A percentile compares a stretch with the other conserved stretches of the same genome.
phyloP scores from a whole-genome alignment of 768 basidiomycete genomes.

The Naematelia encephala region DNA sequence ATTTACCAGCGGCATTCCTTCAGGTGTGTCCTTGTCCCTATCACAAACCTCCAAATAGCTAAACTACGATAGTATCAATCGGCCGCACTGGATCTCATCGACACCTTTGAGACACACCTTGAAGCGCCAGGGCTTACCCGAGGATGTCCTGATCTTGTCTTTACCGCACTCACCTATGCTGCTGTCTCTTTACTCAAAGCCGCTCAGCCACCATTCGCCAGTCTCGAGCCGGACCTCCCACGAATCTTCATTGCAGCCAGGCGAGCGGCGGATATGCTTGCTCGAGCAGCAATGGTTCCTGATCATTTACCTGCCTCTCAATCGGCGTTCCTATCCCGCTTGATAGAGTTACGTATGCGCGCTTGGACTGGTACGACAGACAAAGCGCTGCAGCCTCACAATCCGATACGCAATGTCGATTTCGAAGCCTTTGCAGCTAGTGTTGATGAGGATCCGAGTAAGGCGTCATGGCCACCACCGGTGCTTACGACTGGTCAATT shows the following conservation, averaged over 20 bases:
- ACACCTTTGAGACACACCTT: slow-evolving; percentile 24
- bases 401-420: no score
- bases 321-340: slow-evolving; percentile 17
- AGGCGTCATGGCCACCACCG: slow-evolving; percentile 22
- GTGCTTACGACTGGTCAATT: no score
- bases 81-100: slow-evolving; percentile 23
- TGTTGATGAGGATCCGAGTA: slow-evolving; percentile 10
- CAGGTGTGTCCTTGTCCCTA: slow-evolving; percentile 32
- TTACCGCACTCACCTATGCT: slow-evolving; percentile 39
- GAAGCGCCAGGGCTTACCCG: slow-evolving; percentile 12
- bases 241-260: slow-evolving; percentile 12
- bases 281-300: slow-evolving; percentile 18
- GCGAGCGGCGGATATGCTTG: slow-evolving; percentile 30
- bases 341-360: slow-evolving; percentile 18
- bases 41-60: not conserved
- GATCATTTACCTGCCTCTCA: slow-evolving; percentile 27
- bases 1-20: slow-evolving; percentile 21
- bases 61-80: slow-evolving; percentile 17
- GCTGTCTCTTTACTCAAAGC: slow-evolving; percentile 31
- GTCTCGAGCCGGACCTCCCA: slow-evolving; percentile 8
- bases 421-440: slow-evolving; percentile 16
- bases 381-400: not conserved
- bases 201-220: slow-evolving; percentile 4
- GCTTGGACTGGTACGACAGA: not conserved
- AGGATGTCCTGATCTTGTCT: slow-evolving; percentile 33